phyloP scores from a whole-genome alignment of 2,329 filamentous ascomycete species.

The Colletotrichum sansevieriae region DNA sequence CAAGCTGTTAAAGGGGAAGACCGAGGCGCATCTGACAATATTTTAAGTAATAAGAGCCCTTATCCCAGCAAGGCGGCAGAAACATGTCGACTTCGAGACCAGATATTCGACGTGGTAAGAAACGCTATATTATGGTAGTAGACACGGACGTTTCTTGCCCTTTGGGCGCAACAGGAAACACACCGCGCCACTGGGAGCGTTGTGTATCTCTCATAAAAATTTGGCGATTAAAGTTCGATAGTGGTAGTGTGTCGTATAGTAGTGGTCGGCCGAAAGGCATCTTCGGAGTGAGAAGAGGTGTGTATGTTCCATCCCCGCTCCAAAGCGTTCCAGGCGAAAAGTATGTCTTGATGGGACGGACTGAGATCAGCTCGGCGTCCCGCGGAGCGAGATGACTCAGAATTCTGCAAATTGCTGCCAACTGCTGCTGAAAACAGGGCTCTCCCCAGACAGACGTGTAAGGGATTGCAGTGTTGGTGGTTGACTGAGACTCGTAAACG shows the following conservation, averaged over 20 bases:
- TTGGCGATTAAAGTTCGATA: conserved; percentile 11
- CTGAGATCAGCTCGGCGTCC: conserved; percentile 9
- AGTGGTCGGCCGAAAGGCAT: neutral
- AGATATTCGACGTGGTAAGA: too few relatives aligned
- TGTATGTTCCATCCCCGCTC: conserved; percentile 46
- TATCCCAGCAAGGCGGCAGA: neutral
- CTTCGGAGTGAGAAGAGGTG: neutral
- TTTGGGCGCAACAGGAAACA: too few relatives aligned
- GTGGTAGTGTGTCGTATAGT: neutral
- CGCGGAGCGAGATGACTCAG: conserved; percentile 27
- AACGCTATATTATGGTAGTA: neutral
- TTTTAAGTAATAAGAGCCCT: conserved; percentile 10
- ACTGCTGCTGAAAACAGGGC: neutral
- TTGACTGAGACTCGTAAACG: neutral
- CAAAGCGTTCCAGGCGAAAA: conserved; percentile 42
- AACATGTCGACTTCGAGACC: conserved; percentile 18
- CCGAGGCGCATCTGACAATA: neutral
- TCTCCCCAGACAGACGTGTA: neutral
- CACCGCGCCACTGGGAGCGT: neutral
- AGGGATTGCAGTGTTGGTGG: neutral
- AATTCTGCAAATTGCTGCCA: neutral
- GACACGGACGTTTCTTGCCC: conserved; percentile 12
- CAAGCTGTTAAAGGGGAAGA: neutral
- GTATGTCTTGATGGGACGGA: conserved; percentile 10
- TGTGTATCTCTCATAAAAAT: neutral